Evolutionary conservation across 306 rosid genomes (phyloP).

Genomic region (Gastrolobium villosum): DNA sequence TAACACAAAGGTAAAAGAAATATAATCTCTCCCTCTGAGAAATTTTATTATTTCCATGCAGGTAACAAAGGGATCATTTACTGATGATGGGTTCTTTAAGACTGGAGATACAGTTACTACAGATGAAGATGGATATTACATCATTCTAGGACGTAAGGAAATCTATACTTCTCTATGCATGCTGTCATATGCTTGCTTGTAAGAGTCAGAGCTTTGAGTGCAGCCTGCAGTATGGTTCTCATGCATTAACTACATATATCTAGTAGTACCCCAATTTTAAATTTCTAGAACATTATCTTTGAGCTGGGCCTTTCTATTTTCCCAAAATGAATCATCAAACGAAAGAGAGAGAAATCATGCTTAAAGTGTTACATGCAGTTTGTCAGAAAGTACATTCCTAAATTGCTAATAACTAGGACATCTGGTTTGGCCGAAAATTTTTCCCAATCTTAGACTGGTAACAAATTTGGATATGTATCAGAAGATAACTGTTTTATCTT

Average conservation of each 20-base stretch:
- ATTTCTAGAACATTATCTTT: not conserved
- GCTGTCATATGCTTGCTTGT: slow-evolving; percentile 7
- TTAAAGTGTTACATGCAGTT: not conserved
- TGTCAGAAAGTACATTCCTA: slow-evolving; percentile 2
- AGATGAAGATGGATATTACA: slow-evolving; percentile 85
- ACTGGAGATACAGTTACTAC: slow-evolving; percentile 93
- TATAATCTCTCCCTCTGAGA: slow-evolving; percentile 15
- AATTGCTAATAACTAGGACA: slow-evolving; percentile 10
- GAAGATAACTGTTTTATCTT: slow-evolving; percentile 24
- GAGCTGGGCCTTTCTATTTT: slow-evolving; percentile 24
- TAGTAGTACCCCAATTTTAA: not conserved
- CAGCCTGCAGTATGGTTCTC: not conserved
- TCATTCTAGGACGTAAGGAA: slow-evolving; percentile 92
- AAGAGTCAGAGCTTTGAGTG: not conserved
- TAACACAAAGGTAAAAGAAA: not conserved
- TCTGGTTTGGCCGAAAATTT: slow-evolving; percentile 6
- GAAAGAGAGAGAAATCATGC: slow-evolving; percentile 4
- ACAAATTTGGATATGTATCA: slow-evolving; percentile 17
- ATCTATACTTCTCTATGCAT: slow-evolving; percentile 39
- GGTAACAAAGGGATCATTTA: slow-evolving; percentile 83
- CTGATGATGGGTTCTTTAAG: slow-evolving; percentile 84
- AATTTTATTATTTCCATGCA: slow-evolving; percentile 44
- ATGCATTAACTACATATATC: slow-evolving; percentile 12
- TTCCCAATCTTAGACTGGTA: not conserved
- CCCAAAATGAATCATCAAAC: slow-evolving; percentile 9